These are phyloP conservation scores for Podospora bellae-mahoneyi DNA, from an alignment of 495 filamentous ascomycete species.

Conservation along the genomic window DNA sequence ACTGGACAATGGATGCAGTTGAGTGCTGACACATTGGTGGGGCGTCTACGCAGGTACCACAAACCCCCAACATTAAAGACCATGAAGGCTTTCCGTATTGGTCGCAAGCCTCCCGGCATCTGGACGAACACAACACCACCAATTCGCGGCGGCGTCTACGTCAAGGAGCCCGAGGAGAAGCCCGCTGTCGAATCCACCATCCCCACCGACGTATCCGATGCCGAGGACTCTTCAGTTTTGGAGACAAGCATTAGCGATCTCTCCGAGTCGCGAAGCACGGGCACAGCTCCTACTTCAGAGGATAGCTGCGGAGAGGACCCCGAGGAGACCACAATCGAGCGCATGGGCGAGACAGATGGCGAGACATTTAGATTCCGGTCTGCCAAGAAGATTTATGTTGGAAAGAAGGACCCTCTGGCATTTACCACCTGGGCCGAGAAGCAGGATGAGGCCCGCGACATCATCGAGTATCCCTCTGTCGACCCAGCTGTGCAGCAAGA, in stretches of 20 bases:
- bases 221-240: not conserved
- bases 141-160: slow-evolving; percentile 77
- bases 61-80: slow-evolving; percentile 61
- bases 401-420: slow-evolving; percentile 23
- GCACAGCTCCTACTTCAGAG: not conserved
- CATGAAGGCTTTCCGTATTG: slow-evolving; percentile 77
- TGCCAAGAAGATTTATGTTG: slow-evolving; percentile 9
- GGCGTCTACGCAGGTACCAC: slow-evolving; percentile 58
- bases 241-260: not conserved
- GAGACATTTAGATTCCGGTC: not conserved
- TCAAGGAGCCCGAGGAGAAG: slow-evolving; percentile 34
- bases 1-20: not conserved
- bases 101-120: slow-evolving; percentile 60
- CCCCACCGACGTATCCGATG: not conserved
- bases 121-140: slow-evolving; percentile 81
- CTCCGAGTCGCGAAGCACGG: not conserved
- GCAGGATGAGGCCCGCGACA: slow-evolving; percentile 37
- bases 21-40: slow-evolving; percentile 22
- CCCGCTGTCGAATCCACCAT: slow-evolving; percentile 25
- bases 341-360: not conserved
- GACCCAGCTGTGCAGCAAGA: slow-evolving; percentile 40
- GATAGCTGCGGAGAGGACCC: not conserved
- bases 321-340: not conserved
- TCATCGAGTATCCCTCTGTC: slow-evolving; percentile 41
- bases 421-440: slow-evolving; percentile 34